Conservation (phyloP, 2,329 filamentous ascomycete genomes). For the Dothistroma pini region DNA sequence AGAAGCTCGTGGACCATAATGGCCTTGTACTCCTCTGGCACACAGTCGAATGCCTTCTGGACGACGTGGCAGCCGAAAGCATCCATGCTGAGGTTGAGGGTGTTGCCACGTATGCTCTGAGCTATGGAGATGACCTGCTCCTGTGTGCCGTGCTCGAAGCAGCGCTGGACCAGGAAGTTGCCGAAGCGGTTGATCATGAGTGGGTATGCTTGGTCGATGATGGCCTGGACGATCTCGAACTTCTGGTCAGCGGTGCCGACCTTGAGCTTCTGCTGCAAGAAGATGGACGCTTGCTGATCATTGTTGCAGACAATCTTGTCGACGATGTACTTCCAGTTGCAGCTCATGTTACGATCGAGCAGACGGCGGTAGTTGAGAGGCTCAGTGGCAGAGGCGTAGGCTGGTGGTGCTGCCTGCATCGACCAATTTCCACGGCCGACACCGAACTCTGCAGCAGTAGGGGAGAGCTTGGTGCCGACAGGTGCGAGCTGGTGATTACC, state of each 20-base stretch:
- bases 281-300: slow-evolving; percentile 98
- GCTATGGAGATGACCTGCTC: slow-evolving; percentile 95
- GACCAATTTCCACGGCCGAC: slow-evolving; percentile 38
- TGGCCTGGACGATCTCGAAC: slow-evolving; percentile 93
- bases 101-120: slow-evolving; percentile 89
- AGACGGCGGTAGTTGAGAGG: slow-evolving; percentile 94
- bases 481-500: slow-evolving; percentile 21
- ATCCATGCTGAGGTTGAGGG: slow-evolving; percentile 93
- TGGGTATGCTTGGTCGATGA: slow-evolving; percentile 89
- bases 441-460: slow-evolving; percentile 47
- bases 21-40: slow-evolving; percentile 95
- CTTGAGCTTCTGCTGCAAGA: slow-evolving; percentile 98
- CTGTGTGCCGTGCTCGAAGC: slow-evolving; percentile 94
- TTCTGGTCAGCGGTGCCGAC: slow-evolving; percentile 93
- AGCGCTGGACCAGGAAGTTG: slow-evolving; percentile 96
- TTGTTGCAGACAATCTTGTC: slow-evolving; percentile 99
- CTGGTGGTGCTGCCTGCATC: slow-evolving; percentile 33
- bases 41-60: slow-evolving; percentile 97
- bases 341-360: slow-evolving; percentile 91
- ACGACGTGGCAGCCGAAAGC: slow-evolving; percentile 98
- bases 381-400: slow-evolving; percentile 78
- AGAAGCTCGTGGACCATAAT: slow-evolving; percentile 98
- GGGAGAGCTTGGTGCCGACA: slow-evolving; percentile 44
- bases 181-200: slow-evolving; percentile 99
- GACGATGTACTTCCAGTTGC: slow-evolving; percentile 99